Evolutionary conservation across 345 rosid genomes (phyloP).

Genomic region (Bruguiera sexangula): DNA sequence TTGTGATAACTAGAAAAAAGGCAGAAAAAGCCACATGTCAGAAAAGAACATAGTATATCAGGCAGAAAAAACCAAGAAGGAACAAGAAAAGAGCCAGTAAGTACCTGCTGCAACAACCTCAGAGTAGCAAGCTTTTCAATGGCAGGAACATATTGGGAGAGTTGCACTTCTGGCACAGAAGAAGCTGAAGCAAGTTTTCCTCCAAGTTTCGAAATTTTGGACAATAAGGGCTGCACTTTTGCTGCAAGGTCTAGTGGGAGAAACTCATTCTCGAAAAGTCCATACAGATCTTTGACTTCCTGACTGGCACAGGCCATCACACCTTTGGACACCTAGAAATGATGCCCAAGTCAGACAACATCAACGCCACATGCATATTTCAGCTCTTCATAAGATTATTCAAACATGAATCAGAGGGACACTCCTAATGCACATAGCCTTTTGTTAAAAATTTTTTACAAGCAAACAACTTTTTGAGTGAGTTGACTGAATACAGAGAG

Average conservation of each 20-base stretch:
- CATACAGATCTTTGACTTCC: conserved; percentile 93
- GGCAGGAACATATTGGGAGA: conserved; percentile 73
- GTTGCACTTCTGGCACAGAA: conserved; percentile 83
- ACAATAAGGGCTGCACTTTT: conserved; percentile 69
- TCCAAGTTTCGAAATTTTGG: conserved; percentile 77
- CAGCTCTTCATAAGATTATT: too few relatives aligned
- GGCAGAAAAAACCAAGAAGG: not conserved
- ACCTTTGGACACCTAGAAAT: conserved; percentile 71
- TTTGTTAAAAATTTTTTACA: too few relatives aligned
- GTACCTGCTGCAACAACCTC: conserved; percentile 89
- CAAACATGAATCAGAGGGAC: not conserved
- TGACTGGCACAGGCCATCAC: conserved; percentile 90
- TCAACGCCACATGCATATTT: not conserved
- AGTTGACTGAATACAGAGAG: not conserved
- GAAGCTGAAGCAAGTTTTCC: conserved; percentile 90
- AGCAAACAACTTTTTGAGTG: too few relatives aligned
- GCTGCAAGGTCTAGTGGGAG: conserved; percentile 79
- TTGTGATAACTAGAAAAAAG: conserved; percentile 67
- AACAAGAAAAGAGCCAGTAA: conserved; percentile 1
- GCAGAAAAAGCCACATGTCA: not conserved
- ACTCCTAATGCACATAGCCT: not conserved
- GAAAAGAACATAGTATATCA: not conserved
- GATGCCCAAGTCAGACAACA: too few relatives aligned
- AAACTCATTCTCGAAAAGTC: conserved; percentile 86
- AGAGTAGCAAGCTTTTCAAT: conserved; percentile 86